A percentile compares a stretch with the other conserved stretches of the same genome.
These are phyloP conservation scores for Starmerella ratchasimensis DNA, from an alignment of 805 yeast species.

Conservation along the genomic window DNA sequence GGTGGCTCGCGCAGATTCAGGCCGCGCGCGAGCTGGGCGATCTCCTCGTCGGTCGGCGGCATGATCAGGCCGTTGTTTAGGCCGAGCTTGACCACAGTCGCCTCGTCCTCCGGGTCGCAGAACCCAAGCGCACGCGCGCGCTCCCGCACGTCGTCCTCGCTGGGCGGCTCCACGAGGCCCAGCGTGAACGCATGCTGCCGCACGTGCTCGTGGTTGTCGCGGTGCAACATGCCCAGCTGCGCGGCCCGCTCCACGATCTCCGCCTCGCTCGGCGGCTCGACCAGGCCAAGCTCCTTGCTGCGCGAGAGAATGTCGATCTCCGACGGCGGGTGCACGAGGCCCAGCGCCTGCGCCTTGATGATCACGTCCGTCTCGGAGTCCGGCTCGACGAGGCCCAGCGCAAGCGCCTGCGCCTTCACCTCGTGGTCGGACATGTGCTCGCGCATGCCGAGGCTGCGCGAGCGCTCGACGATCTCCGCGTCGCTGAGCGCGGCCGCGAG, in stretches of 20 bases:
- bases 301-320: constrained; percentile 4
- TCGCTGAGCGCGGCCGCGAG: constrained; percentile 8
- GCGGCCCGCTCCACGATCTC: constrained; percentile 16
- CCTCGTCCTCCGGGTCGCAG: constrained; percentile 6
- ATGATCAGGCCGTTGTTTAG: constrained; percentile 23
- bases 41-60: constrained; percentile 7
- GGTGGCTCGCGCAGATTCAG: constrained; percentile 19
- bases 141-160: constrained; percentile 3
- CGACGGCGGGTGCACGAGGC: constrained; percentile 6
- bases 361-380: constrained; percentile 8
- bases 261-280: constrained; percentile 6
- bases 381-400: constrained; percentile 17
- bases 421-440: constrained; percentile 2
- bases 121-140: constrained; percentile 12
- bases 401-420: constrained; percentile 18
- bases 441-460: constrained; percentile 23
- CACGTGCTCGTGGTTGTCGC: too few species aligned
- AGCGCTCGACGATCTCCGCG: constrained; percentile 30
- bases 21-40: constrained; percentile 5
- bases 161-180: constrained; percentile 10
- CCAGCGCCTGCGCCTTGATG: constrained; percentile 9
- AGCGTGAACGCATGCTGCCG: constrained; percentile 5
- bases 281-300: constrained; percentile 14
- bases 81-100: constrained; percentile 31
- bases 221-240: too few species aligned